These are phyloP conservation scores for Cornus kousa DNA, from an alignment of 148 eudicot species.

Conservation along the genomic window DNA sequence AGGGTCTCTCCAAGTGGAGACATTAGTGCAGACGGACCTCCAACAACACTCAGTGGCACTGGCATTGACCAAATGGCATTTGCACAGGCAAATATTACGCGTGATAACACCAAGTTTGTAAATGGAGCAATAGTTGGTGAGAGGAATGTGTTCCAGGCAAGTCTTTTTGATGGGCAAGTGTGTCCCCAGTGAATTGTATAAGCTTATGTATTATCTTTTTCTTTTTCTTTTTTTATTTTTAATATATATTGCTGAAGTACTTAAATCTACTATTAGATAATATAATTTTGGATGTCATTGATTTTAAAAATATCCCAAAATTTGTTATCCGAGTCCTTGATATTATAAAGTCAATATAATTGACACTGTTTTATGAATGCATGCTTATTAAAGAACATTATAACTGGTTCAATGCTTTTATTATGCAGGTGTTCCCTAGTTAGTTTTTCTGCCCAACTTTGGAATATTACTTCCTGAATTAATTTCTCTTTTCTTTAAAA, in stretches of 20 bases:
- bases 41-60: slow-evolving; percentile 94
- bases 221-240: no score
- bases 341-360: neutral
- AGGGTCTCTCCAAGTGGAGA: slow-evolving; percentile 91
- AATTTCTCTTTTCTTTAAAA: neutral
- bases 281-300: neutral
- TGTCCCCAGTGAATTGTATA: slow-evolving; percentile 67
- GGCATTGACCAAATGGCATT: slow-evolving; percentile 91
- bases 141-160: slow-evolving; percentile 93
- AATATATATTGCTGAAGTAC: neutral
- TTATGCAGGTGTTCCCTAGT: neutral
- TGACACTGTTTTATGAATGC: neutral
- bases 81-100: slow-evolving; percentile 87
- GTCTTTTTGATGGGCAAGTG: slow-evolving; percentile 28
- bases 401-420: neutral
- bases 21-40: slow-evolving; percentile 96
- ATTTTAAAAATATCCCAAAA: neutral
- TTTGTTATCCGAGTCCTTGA: neutral
- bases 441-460: neutral
- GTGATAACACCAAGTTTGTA: slow-evolving; percentile 91
- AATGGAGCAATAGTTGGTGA: slow-evolving; percentile 97
- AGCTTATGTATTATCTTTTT: neutral
- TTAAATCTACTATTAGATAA: neutral
- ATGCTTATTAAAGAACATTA: neutral
- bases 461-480: neutral